phyloP scores from a whole-genome alignment of 768 basidiomycete genomes.

The Cystofilobasidium bisporidii region DNA sequence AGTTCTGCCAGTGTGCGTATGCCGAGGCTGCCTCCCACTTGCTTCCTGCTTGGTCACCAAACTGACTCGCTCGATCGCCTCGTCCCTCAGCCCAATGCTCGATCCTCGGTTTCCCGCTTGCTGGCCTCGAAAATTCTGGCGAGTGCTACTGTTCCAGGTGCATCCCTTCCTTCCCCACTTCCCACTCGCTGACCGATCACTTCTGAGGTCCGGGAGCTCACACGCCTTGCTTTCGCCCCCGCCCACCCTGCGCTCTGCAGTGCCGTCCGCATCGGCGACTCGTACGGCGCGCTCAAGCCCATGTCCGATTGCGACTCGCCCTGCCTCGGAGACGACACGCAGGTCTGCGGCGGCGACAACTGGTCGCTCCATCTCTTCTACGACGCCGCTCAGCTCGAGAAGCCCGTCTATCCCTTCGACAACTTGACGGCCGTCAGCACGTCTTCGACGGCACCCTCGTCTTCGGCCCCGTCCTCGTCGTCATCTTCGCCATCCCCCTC shows the following conservation, averaged over 20 bases:
- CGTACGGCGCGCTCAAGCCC: background rate
- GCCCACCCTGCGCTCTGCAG: no score
- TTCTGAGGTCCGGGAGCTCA: no score
- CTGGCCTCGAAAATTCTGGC: background rate
- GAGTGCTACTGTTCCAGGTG: constrained; percentile 13
- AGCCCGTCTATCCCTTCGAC: constrained; percentile 4
- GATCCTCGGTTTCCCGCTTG: background rate
- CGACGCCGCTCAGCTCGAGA: background rate
- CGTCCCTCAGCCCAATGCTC: background rate
- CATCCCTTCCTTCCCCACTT: no score
- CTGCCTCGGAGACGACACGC: background rate
- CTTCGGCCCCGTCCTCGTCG: constrained; percentile 43
- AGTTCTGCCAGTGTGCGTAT: background rate
- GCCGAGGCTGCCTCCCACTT: background rate
- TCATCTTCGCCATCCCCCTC: constrained; percentile 35
- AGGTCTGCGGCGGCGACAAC: constrained; percentile 6
- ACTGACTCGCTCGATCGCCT: background rate
- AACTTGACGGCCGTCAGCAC: background rate
- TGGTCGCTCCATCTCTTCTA: background rate
- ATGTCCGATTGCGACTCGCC: background rate
- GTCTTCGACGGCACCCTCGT: constrained; percentile 16
- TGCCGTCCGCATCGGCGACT: no score
- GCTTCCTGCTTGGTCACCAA: background rate
- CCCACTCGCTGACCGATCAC: no score
- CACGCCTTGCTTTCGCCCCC: no score